These are phyloP conservation scores for Zygosaccharomyces bisporus DNA, from an alignment of 805 yeast species.

Conservation along the genomic window DNA sequence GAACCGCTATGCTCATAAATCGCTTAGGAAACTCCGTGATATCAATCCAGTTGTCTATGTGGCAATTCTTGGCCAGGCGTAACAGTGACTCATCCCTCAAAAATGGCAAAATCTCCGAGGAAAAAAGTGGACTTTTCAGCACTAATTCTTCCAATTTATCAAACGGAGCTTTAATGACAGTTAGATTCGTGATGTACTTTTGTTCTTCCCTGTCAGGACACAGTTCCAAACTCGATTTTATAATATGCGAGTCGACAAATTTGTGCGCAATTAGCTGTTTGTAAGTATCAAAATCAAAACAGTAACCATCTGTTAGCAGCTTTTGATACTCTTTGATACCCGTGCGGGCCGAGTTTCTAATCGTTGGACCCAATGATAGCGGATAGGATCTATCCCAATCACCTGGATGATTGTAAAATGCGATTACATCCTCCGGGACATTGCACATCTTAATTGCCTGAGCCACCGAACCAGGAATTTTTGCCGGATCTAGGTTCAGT, in stretches of 20 bases:
- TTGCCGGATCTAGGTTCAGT: constrained; percentile 28
- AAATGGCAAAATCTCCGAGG: constrained; percentile 17
- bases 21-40: constrained; percentile 28
- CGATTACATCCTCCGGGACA: constrained; percentile 24
- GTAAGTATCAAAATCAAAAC: constrained; percentile 35
- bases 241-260: constrained; percentile 20
- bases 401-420: constrained; percentile 31
- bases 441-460: constrained; percentile 30
- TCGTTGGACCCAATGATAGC: constrained; percentile 25
- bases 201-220: constrained; percentile 23
- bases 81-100: constrained; percentile 27
- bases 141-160: constrained; percentile 16
- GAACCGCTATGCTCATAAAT: constrained; percentile 30
- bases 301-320: constrained; percentile 25
- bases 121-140: constrained; percentile 18
- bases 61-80: constrained; percentile 21
- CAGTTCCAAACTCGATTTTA: constrained; percentile 18
- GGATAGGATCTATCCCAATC: constrained; percentile 37
- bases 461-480: constrained; percentile 25
- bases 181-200: constrained; percentile 21
- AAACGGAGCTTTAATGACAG: constrained; percentile 16
- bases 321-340: constrained; percentile 30
- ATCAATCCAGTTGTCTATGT: constrained; percentile 17
- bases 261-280: constrained; percentile 23
- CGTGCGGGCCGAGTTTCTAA: constrained; percentile 26